These are phyloP conservation scores for Avena atlantica DNA, from an alignment of 176 grass and related monocot species.

Conservation along the genomic window DNA sequence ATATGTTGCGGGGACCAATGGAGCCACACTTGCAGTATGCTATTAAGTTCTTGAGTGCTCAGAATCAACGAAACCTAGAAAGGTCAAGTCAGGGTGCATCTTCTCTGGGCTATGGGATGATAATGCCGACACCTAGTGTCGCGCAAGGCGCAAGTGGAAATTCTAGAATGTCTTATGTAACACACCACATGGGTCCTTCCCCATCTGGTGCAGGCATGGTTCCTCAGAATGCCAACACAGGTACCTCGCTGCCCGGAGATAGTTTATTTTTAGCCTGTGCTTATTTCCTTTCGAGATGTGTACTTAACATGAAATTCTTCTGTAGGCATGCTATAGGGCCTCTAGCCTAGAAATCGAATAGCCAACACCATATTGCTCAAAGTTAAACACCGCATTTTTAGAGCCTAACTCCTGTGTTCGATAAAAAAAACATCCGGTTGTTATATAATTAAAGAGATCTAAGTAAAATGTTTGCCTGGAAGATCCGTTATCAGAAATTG, in stretches of 20 bases:
- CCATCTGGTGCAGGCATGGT: constrained; percentile 53
- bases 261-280: constrained; percentile 26
- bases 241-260: constrained; percentile 49
- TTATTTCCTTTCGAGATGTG: constrained; percentile 2
- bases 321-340: constrained; percentile 18
- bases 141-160: constrained; percentile 55
- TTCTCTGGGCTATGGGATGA: constrained; percentile 63
- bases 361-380: neutral
- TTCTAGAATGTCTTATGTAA: constrained; percentile 53
- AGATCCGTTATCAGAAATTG: neutral
- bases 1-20: constrained; percentile 53
- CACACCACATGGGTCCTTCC: constrained; percentile 56
- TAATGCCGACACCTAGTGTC: constrained; percentile 86
- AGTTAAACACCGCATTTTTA: too few relatives aligned
- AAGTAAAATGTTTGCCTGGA: neutral
- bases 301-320: constrained; percentile 23
- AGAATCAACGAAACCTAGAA: constrained; percentile 51
- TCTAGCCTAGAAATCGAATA: constrained; percentile 18
- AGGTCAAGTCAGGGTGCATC: constrained; percentile 53
- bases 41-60: constrained; percentile 52
- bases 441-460: neutral
- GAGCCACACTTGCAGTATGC: constrained; percentile 21
- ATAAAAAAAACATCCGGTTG: neutral
- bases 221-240: constrained; percentile 64
- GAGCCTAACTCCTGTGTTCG: too few relatives aligned